Base-by-base conservation (phyloP, 768 basidiomycete species). In the Suillus decipiens region DNA sequence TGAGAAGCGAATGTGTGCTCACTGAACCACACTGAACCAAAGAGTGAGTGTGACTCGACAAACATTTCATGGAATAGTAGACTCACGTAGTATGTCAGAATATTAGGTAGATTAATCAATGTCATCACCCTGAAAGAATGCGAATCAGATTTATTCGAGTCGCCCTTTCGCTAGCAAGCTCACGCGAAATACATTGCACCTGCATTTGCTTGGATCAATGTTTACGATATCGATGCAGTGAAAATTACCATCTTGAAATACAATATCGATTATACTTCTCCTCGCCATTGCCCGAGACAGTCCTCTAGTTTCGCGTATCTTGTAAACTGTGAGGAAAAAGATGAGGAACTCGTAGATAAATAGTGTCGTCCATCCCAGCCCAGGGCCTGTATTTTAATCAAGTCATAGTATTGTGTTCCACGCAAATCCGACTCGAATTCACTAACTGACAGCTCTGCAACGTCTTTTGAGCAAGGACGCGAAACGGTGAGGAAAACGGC, bases 121-220 rank as follows among this genome's bases (percentile, higher is more conserved):
- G 79, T 82, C 83, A 86, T 86, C 51, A 82, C 77, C 6, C 86
- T 86, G 24, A 47, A 62, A 17, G 51, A 53, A 53, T 19, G 10
- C 2, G 17, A 19, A 12, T 53, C 51, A 53, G 51, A 53, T 53
- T n/a, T 11, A n/a, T 19, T 33, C 19, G 11, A 53, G 33, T 33
- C 9, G 3, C 17, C 2, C 1, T 53, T 53, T 53, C 31, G 11
- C 51, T 19, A n/a, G 31, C 19, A 47, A 39, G 14, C 83, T 73
- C 64, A 86, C 85, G 78, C 82, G 66, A 84, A 86, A 68, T 86
- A 87, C 33, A 86, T 68, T 1, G 82, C 80, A 59, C 85, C 85
- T 85, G 60, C 24, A 36, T n/a, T 15, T 17, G 39, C 31, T 53
- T 6, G 11, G 19, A 45, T 31, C 17, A 53, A 19, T 45, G 17